Evolutionary conservation across 495 filamentous ascomycete species (phyloP), one percentile per base, ranked within the genome.

Genomic region (Chaetomium fimeti): DNA sequence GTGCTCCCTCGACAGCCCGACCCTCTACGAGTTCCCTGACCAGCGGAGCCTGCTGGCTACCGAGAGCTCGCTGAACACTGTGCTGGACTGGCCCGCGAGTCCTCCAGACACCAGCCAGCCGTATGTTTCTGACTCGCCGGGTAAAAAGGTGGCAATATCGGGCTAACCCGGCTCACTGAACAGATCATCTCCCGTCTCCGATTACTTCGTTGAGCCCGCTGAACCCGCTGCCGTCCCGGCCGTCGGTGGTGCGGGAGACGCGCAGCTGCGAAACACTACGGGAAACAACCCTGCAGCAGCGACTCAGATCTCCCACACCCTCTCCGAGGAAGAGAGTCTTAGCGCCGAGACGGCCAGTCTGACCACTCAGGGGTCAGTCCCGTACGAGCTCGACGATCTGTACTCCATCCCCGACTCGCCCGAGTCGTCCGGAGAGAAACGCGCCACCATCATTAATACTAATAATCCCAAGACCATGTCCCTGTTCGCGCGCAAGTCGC

Each of bases 1-100:
- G 27, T 81, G 70, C 69, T 81, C 82, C 12, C 68, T 83, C 52
- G 83, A 85, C 67, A 84, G 83, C 62, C 83, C 82, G 60, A 84
- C 82, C 8, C 75, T 85, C 57, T 83, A 84, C 76, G 82, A 84
- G 65, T 84, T 83, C 62, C 80, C 80, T 60, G 70, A 70, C 60
- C 68, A 69, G n/a, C 60, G 61, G 28, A 60, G 56, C 45, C 24
- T 66, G 40, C 27, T 64, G 38, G 66, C 64, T 13, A 57, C 60
- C 24, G 63, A 51, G 24, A 67, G 62, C 49, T 53, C 57, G 42
- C 60, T 71, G 66, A 66, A 60, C 24, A 40, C 69, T 28, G 47
- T 60, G 36, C 25, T 60, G 20, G 63, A 64, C 51, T 68, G 66
- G 54, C 40, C 65, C 24, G 25, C 62, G 38, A 64, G 61, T 47